phyloP scores from a whole-genome alignment of 768 basidiomycete genomes.

The Pisolithus marmoratus region DNA sequence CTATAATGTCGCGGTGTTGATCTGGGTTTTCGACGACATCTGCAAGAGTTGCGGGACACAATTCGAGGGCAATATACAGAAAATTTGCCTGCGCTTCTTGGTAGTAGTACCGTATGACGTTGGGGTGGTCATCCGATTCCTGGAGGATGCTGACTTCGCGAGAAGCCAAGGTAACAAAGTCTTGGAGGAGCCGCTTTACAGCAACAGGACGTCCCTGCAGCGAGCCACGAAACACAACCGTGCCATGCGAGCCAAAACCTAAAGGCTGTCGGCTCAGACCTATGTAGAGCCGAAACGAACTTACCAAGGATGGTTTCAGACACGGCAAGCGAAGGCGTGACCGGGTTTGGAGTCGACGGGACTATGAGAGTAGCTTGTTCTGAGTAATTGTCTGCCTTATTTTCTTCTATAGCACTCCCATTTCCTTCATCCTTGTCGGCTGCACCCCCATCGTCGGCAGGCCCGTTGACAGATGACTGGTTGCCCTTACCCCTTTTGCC shows the following conservation, averaged over 20 bases:
- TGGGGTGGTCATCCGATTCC: slow-evolving; percentile 96
- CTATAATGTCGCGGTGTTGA: slow-evolving; percentile 70
- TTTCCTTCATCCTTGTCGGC: slow-evolving; percentile 21
- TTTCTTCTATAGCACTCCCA: slow-evolving; percentile 32
- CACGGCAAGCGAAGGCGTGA: slow-evolving; percentile 53
- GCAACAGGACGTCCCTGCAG: slow-evolving; percentile 97
- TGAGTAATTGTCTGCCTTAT: slow-evolving; percentile 13
- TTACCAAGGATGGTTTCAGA: slow-evolving; percentile 73
- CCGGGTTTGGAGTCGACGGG: slow-evolving; percentile 14
- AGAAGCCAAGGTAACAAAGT: slow-evolving; percentile 90
- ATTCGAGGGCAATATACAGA: slow-evolving; percentile 95
- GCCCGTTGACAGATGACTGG: slow-evolving; percentile 2
- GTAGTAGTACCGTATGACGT: slow-evolving; percentile 98
- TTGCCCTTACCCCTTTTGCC: slow-evolving; percentile 50
- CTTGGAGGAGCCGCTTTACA: slow-evolving; percentile 93
- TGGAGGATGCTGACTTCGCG: slow-evolving; percentile 94
- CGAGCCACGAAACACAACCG: slow-evolving; percentile 89
- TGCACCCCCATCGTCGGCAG: slow-evolving; percentile 18
- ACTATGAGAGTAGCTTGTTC: slow-evolving; percentile 17
- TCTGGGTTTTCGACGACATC: slow-evolving; percentile 81
- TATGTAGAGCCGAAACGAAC: slow-evolving; percentile 14
- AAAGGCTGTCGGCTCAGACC: slow-evolving; percentile 5
- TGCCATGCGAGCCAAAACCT: slow-evolving; percentile 97
- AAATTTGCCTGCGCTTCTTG: slow-evolving; percentile 92
- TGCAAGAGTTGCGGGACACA: slow-evolving; percentile 86